Evolutionary conservation across 441 rosid genomes (phyloP).

Genomic region (Pelargonium cotyledonis): DNA sequence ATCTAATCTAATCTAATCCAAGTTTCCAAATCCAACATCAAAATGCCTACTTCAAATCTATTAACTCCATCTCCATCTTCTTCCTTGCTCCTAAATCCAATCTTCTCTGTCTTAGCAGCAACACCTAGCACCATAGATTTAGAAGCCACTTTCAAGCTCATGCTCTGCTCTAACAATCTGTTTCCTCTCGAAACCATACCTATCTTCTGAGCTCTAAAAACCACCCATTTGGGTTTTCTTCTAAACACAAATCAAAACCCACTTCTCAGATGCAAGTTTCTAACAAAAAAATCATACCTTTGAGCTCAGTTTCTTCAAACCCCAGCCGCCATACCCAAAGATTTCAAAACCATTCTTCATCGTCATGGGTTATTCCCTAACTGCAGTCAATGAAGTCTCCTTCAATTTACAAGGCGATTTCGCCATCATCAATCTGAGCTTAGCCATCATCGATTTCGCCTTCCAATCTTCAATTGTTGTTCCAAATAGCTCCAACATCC

Average conservation of each 20-base stretch:
- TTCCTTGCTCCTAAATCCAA: conserved; percentile 28
- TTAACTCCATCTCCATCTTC: conserved; percentile 19
- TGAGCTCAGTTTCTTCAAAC: conserved; percentile 21
- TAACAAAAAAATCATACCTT: conserved; percentile 22
- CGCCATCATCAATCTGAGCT: too few relatives aligned
- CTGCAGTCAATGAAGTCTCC: conserved; percentile 87
- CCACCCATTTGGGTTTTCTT: conserved; percentile 33
- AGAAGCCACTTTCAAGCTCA: conserved; percentile 18
- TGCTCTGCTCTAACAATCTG: conserved; percentile 26
- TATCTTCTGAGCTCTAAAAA: not conserved
- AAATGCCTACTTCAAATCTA: conserved; percentile 38
- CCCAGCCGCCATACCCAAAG: conserved; percentile 65
- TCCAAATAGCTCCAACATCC: too few relatives aligned
- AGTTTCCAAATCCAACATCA: not conserved
- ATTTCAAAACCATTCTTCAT: conserved; percentile 70
- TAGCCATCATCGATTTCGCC: too few relatives aligned
- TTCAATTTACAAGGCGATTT: conserved; percentile 57
- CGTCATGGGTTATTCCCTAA: conserved; percentile 85
- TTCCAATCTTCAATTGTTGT: too few relatives aligned
- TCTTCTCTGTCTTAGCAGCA: conserved; percentile 20
- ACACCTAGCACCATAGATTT: conserved; percentile 23
- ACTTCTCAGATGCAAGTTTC: conserved; percentile 33
- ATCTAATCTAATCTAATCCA: conserved; percentile 1
- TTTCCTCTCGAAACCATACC: not conserved
- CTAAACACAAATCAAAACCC: conserved; percentile 9